Conservation (phyloP, 1,284 basidiomycete genomes). For the Pseudozyma sp. region DNA sequence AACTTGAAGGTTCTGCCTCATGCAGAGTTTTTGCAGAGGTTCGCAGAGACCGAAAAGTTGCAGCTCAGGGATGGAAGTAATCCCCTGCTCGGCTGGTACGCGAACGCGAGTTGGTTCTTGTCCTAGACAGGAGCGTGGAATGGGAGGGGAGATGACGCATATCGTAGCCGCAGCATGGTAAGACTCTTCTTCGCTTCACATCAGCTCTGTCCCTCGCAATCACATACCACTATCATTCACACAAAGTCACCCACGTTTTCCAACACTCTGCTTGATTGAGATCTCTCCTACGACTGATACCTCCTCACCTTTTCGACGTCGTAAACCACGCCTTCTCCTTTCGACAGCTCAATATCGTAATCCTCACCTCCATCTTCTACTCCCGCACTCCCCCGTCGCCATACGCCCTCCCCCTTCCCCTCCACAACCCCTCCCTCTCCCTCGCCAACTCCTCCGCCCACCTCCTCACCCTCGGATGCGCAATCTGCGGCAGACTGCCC, state of each 20-base stretch:
- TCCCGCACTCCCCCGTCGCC: background rate
- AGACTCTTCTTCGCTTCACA: no score
- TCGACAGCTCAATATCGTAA: no score
- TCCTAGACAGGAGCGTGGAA: constrained; percentile 39
- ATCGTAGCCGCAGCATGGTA: no score
- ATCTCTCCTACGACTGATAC: no score
- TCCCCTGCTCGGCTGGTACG: constrained; percentile 85
- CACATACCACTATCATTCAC: no score
- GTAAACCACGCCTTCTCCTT: no score
- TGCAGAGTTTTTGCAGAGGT: constrained; percentile 83
- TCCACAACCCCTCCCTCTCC: constrained; percentile 55
- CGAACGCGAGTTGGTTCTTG: constrained; percentile 79
- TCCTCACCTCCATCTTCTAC: no score
- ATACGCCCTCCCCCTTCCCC: constrained; percentile 31
- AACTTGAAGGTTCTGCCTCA: constrained; percentile 70
- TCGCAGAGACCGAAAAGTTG: constrained; percentile 79
- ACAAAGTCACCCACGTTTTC: no score
- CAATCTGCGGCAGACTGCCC: constrained; percentile 47
- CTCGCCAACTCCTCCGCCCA: constrained; percentile 51
- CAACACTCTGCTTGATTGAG: no score
- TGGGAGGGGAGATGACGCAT: background rate
- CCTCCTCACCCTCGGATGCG: constrained; percentile 47
- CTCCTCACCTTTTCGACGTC: no score
- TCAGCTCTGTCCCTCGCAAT: no score
- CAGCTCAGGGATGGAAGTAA: constrained; percentile 82